Percentiles rank a stretch among this genome's conserved stretches.
Conservation (phyloP, 2,329 filamentous ascomycete species). For the Drechslerella dactyloides region DNA sequence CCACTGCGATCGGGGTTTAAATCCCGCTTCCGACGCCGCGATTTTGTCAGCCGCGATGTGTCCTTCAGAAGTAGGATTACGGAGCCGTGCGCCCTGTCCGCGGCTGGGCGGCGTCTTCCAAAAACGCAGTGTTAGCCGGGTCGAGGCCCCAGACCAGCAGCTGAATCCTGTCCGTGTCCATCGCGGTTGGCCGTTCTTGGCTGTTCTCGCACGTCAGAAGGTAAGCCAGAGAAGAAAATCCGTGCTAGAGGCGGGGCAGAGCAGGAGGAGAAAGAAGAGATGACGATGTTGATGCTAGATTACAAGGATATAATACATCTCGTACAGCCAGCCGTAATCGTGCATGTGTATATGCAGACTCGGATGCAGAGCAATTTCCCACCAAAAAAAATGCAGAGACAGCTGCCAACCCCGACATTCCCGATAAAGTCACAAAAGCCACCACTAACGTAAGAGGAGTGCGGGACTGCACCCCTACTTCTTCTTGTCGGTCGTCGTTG, state of each 20-base stretch:
- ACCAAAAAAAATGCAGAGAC: background rate
- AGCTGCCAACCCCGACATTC: background rate
- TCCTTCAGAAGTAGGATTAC: background rate
- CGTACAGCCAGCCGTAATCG: background rate
- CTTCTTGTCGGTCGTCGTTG: constrained; percentile 9
- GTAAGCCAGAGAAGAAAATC: no score
- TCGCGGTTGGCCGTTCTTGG: no score
- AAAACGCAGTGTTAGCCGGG: background rate
- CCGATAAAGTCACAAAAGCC: background rate
- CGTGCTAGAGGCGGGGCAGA: background rate
- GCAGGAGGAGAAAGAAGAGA: background rate
- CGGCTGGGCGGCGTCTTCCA: background rate
- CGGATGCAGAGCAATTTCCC: background rate
- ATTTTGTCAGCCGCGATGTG: background rate
- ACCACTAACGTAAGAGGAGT: background rate
- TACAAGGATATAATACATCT: constrained; percentile 6
- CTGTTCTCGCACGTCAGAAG: no score
- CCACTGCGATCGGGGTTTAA: no score
- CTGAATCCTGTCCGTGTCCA: no score
- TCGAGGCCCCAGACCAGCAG: background rate
- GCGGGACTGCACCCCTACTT: background rate
- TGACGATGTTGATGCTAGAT: background rate
- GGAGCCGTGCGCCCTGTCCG: background rate
- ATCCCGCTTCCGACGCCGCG: background rate
- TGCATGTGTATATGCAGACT: constrained; percentile 3